phyloP scores from a whole-genome alignment of 805 yeast species.

The Saturnispora sekii region DNA sequence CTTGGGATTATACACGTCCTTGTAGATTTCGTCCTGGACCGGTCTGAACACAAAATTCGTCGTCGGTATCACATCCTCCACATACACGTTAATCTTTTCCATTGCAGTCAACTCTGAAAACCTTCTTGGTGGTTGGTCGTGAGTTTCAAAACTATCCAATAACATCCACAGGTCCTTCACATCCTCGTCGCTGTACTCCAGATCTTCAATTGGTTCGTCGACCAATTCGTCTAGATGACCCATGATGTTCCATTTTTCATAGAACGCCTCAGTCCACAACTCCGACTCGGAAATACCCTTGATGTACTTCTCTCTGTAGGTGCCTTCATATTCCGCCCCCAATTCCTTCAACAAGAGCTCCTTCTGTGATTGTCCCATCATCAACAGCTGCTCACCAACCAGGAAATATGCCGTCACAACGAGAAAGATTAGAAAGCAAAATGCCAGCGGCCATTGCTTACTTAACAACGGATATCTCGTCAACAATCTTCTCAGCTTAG shows the following conservation, averaged over 20 bases:
- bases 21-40: slow-evolving; percentile 22
- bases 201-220: slow-evolving; percentile 22
- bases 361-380: slow-evolving; percentile 4
- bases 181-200: background rate
- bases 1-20: slow-evolving; percentile 23
- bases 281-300: slow-evolving; percentile 15
- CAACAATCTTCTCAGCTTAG: slow-evolving; percentile 1
- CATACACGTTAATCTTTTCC: slow-evolving; percentile 16
- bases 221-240: slow-evolving; percentile 24
- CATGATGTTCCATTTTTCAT: slow-evolving; percentile 20
- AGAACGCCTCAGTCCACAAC: slow-evolving; percentile 21
- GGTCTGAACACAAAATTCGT: slow-evolving; percentile 21
- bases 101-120: slow-evolving; percentile 11
- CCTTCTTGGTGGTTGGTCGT: slow-evolving; percentile 1
- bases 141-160: slow-evolving; percentile 11
- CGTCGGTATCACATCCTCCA: slow-evolving; percentile 14
- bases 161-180: background rate
- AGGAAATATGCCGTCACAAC: background rate
- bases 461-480: slow-evolving; percentile 1
- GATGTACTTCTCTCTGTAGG: slow-evolving; percentile 23
- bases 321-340: slow-evolving; percentile 23
- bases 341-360: slow-evolving; percentile 11
- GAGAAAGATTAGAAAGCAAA: background rate
- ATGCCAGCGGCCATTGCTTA: slow-evolving; percentile 1
- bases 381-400: background rate